phyloP scores from a whole-genome alignment of 257 asterid genomes.

The Fraxinus pennsylvanica region DNA sequence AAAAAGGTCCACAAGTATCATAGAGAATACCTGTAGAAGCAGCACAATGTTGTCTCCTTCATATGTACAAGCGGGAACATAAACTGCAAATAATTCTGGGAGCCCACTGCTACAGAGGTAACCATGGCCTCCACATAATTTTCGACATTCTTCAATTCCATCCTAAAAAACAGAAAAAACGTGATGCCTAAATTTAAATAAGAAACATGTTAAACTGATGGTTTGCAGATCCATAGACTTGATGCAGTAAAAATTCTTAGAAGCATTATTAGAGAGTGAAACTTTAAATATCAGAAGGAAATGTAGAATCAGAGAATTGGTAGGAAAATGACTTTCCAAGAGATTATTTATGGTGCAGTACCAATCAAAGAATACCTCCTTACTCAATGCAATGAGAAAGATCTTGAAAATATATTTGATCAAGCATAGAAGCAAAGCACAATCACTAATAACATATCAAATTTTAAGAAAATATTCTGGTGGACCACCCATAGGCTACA shows the following conservation, averaged over 20 bases:
- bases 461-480: not conserved
- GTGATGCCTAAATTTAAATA: not conserved
- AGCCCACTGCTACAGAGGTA: conserved; percentile 96
- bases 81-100: conserved; percentile 95
- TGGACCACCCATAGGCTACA: not conserved
- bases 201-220: not conserved
- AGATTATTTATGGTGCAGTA: not conserved
- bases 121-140: conserved; percentile 98
- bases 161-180: conserved; percentile 49
- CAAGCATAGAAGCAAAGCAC: not conserved
- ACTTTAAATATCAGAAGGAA: not conserved
- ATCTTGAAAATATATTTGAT: not conserved
- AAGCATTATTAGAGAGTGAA: not conserved
- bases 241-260: not conserved
- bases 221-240: conserved; percentile 6
- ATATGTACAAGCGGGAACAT: conserved; percentile 98
- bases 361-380: not conserved
- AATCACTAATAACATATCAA: not conserved
- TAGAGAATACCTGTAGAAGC: conserved; percentile 69
- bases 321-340: not conserved
- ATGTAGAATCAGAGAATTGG: not conserved
- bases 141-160: conserved; percentile 96
- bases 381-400: not conserved
- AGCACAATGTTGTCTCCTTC: conserved; percentile 94
- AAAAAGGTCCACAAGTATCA: conserved; percentile 17